Conservation (phyloP, 2,329 filamentous ascomycete genomes). For the Alternaria ventricosa region DNA sequence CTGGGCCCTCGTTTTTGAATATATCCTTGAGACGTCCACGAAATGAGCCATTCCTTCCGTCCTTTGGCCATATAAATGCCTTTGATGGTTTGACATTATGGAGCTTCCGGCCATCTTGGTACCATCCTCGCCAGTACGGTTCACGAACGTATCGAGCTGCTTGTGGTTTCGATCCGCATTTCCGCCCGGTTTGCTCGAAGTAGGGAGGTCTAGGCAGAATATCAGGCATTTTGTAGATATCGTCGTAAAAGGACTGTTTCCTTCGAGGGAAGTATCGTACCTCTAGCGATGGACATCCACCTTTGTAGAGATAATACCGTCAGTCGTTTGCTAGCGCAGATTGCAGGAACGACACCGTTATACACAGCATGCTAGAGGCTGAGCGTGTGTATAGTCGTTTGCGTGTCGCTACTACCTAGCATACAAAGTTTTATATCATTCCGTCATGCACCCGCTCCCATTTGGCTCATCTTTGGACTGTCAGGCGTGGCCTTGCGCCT, state of each 20-base stretch:
- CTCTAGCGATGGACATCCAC: not conserved
- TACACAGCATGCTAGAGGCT: too few relatives aligned
- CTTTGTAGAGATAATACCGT: not conserved
- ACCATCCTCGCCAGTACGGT: slow-evolving; percentile 27
- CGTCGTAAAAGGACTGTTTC: not conserved
- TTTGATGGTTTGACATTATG: slow-evolving; percentile 42
- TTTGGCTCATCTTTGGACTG: not conserved
- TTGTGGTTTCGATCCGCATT: too few relatives aligned
- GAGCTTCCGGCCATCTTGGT: slow-evolving; percentile 29
- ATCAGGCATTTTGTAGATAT: slow-evolving; percentile 1
- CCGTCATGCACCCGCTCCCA: not conserved
- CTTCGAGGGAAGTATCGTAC: too few relatives aligned
- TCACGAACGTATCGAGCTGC: slow-evolving; percentile 27
- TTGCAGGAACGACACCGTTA: too few relatives aligned
- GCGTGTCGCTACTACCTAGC: not conserved
- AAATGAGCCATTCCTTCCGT: slow-evolving; percentile 48
- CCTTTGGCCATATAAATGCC: slow-evolving; percentile 54
- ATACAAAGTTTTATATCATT: not conserved
- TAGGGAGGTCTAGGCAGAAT: not conserved
- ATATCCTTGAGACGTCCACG: slow-evolving; percentile 54
- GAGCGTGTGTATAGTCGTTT: slow-evolving; percentile 13
- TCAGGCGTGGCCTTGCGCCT: not conserved
- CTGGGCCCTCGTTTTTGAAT: slow-evolving; percentile 51
- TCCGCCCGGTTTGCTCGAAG: too few relatives aligned
- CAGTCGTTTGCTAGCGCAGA: slow-evolving; percentile 6